Evolutionary conservation across 2,329 filamentous ascomycete species (phyloP), one percentile per base, ranked within the genome.

Genomic region (Colletotrichum navitas): DNA sequence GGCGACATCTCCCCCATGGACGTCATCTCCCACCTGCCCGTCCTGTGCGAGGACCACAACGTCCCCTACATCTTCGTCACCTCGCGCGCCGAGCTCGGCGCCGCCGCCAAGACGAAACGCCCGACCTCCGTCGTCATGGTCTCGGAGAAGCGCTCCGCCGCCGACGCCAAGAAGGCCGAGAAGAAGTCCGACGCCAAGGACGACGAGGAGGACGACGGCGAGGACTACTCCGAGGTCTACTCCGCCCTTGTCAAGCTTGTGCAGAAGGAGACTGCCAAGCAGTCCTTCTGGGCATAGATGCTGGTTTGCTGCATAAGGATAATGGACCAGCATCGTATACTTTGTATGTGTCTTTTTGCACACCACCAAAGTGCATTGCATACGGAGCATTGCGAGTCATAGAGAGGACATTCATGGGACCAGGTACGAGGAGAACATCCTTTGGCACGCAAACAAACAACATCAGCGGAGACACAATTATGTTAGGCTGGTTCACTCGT

Each of bases 1-100:
- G 96, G 94, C 77, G 96, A 99, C 84, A 98, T 99, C 86, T 97
- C 94, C 64, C 96, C 96, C 75, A 95, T 96, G 91, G 96, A 99
- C 83, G 96, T 99, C 81, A 98, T 99, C 85, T 96, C 94, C 72
- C 96, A 99, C 85, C 93, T 99, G 76, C 96, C 96, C 78, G 93
- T 99, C 69, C 92, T 98, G 70, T 98, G 96, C 88, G 96, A 99
- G 86, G 95, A 98, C 85, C 95, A 98, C 88, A 94, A 93, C 83
- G 94, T 98, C 72, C 96, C 96, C 43, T 99, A 98, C 85, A 90
- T 99, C 83, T 99, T 97, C 83, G 93, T 99, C 77, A 90, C 92
- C 73, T 97, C 93, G 79, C 92, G 96, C 77, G 95, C 94, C 73
- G 95, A 98, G 85, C 90, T 99, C 69, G 96, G 96, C 79, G 93